These are phyloP conservation scores for Neoboletus magnificus DNA, from an alignment of 768 basidiomycete genomes.

Conservation along the genomic window DNA sequence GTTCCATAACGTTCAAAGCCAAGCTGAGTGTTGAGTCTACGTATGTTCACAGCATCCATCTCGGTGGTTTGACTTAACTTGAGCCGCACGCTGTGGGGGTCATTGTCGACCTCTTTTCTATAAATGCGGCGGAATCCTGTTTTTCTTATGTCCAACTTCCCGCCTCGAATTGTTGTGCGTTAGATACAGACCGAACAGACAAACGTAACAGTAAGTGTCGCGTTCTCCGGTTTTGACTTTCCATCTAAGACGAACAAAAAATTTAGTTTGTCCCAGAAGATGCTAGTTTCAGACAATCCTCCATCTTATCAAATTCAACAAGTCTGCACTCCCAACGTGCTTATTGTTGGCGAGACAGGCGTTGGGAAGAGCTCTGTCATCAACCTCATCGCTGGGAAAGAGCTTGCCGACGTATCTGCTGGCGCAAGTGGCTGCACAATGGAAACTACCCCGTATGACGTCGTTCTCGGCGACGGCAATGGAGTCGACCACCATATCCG, in stretches of 20 bases:
- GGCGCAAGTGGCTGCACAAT: slow-evolving; percentile 35
- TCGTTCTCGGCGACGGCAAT: slow-evolving; percentile 13
- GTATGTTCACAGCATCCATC: neutral
- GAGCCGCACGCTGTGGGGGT: neutral
- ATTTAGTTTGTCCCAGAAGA: slow-evolving; percentile 5
- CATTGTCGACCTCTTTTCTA: neutral
- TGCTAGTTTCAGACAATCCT: neutral
- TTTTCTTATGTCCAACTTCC: neutral
- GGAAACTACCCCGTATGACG: slow-evolving; percentile 21
- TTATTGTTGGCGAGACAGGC: slow-evolving; percentile 33
- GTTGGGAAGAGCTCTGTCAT: slow-evolving; percentile 39
- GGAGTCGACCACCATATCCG: slow-evolving; percentile 12
- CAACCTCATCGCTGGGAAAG: slow-evolving; percentile 35
- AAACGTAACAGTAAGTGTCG: slow-evolving; percentile 9
- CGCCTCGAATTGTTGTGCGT: neutral
- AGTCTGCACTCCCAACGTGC: slow-evolving; percentile 30
- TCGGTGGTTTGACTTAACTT: neutral
- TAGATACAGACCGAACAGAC: neutral
- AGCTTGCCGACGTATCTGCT: slow-evolving; percentile 27
- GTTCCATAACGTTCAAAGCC: neutral
- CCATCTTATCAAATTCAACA: slow-evolving; percentile 14
- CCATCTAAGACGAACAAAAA: neutral
- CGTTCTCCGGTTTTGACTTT: neutral
- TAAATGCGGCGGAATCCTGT: slow-evolving; percentile 3
- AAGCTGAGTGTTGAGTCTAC: neutral